phyloP scores from a whole-genome alignment of 371 early-diverging fungal genomes.

The Mucor velutinosus region DNA sequence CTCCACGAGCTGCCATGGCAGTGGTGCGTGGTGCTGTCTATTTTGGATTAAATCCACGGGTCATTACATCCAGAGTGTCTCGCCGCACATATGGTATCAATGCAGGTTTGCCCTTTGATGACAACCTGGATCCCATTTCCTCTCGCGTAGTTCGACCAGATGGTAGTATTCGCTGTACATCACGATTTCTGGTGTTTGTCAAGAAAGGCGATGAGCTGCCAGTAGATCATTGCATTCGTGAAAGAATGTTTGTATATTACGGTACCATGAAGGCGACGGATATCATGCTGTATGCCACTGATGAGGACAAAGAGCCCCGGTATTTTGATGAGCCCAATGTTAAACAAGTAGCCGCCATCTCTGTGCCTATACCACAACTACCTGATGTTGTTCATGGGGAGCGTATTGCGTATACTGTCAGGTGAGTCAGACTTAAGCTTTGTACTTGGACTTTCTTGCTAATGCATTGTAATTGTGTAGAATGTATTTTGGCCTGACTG shows the following conservation, averaged over 20 bases:
- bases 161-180: conserved; percentile 47
- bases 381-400: conserved; percentile 35
- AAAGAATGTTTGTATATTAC: conserved; percentile 55
- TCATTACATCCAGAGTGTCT: conserved; percentile 56
- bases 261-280: conserved; percentile 46
- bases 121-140: conserved; percentile 26
- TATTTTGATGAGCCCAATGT: conserved; percentile 43
- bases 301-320: conserved; percentile 37
- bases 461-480: conserved; percentile 8
- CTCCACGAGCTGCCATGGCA: conserved; percentile 49
- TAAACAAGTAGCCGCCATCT: conserved; percentile 43
- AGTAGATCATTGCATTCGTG: conserved; percentile 45
- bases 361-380: conserved; percentile 46
- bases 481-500: conserved; percentile 55
- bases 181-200: conserved; percentile 47
- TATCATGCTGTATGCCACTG: conserved; percentile 49
- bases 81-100: conserved; percentile 66
- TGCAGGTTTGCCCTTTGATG: conserved; percentile 60
- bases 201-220: conserved; percentile 43
- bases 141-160: conserved; percentile 46
- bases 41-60: conserved; percentile 54
- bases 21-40: conserved; percentile 55
- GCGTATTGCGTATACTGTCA: conserved; percentile 42
- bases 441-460: background rate
- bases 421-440: conserved; percentile 19